Evolutionary conservation across 2,329 filamentous ascomycete genomes (phyloP), one percentile per base, ranked within the genome.

Genomic region (Aspergillus amoenus): DNA sequence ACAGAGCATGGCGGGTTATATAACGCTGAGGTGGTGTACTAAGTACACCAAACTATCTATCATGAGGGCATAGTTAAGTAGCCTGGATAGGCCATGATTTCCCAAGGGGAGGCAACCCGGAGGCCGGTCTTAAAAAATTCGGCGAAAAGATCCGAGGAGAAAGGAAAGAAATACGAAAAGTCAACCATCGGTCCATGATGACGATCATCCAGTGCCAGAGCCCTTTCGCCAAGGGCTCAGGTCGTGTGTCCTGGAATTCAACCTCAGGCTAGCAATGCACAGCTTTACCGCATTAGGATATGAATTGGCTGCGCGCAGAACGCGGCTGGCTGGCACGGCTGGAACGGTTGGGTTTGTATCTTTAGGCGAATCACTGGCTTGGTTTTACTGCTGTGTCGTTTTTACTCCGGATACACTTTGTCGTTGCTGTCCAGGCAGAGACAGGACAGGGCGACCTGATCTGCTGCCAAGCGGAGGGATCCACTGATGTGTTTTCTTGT

Each of bases 401-500:
- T 30, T 30, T 11, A 11, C 27, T 11, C 27, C 27, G 27, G 27
- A 30, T 30, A 30, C 27, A 30, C 27, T 30, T 30, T 30, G 27
- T 30, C 9, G 27, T 30, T 30, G 27, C 27, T 30, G 17, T 34
- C 17, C 24, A 17, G n/a, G 22, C 43, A 27, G 22, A 15, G 5
- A 15, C 18, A 21, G 21, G 13, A 18, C 17, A 13, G 37, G n/a
- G 15, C 8, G 37, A 42, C 52, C 46, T 39, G 54, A 56, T 56
- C 54, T 37, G 41, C 54, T 46, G 54, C 54, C 54, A 56, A 56
- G 54, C 32, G 27, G 32, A 24, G 34, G 22, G 54, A 46, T 52
- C 54, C 47, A 56, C 54, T 46, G 54, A 56, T 56, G 54, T 56
- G 54, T 34, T 48, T 59, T 52, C 52, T 59, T 59, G 48, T 59